Conservation (phyloP, 1,284 basidiomycete species). For the Fomitopsis pinicola region DNA sequence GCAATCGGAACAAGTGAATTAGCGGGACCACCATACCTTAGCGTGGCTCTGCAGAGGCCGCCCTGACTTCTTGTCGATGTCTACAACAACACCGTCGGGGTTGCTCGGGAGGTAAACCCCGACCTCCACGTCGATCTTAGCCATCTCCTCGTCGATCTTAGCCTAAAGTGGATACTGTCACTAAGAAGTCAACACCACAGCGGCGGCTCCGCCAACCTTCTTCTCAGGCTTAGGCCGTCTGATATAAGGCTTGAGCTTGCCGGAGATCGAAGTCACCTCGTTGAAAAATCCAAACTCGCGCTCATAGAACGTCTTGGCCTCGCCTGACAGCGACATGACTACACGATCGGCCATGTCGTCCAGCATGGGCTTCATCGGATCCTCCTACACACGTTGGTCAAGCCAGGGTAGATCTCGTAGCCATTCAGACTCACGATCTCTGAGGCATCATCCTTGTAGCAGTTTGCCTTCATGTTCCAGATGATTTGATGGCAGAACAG, state of each 20-base stretch:
- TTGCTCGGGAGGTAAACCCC: conserved; percentile 98
- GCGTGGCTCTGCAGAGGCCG: conserved; percentile 96
- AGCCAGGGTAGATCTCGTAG: background rate
- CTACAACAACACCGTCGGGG: conserved; percentile 93
- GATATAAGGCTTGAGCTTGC: conserved; percentile 96
- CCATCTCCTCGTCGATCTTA: conserved; percentile 99
- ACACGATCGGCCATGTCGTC: conserved; percentile 85
- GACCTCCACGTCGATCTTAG: conserved; percentile 87
- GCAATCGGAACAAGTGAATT: background rate
- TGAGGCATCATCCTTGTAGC: conserved; percentile 86
- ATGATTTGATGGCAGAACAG: conserved; percentile 99
- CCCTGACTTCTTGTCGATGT: conserved; percentile 96
- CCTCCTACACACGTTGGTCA: conserved; percentile 51
- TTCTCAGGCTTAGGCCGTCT: conserved; percentile 96
- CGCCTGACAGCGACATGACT: conserved; percentile 85
- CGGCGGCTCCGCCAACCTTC: conserved; percentile 53
- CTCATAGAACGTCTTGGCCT: conserved; percentile 89
- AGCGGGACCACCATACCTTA: conserved; percentile 55
- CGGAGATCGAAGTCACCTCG: conserved; percentile 96
- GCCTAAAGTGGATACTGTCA: conserved; percentile 46
- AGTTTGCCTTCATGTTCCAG: conserved; percentile 99
- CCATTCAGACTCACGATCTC: conserved; percentile 58
- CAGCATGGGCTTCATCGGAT: conserved; percentile 93
- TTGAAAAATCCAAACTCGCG: conserved; percentile 96
- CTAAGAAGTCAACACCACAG: background rate